A percentile compares a stretch with the other conserved stretches of the same genome.
Evolutionary conservation across 1,284 basidiomycete species (phyloP).

Genomic region (Singerocomus rubriflavus): DNA sequence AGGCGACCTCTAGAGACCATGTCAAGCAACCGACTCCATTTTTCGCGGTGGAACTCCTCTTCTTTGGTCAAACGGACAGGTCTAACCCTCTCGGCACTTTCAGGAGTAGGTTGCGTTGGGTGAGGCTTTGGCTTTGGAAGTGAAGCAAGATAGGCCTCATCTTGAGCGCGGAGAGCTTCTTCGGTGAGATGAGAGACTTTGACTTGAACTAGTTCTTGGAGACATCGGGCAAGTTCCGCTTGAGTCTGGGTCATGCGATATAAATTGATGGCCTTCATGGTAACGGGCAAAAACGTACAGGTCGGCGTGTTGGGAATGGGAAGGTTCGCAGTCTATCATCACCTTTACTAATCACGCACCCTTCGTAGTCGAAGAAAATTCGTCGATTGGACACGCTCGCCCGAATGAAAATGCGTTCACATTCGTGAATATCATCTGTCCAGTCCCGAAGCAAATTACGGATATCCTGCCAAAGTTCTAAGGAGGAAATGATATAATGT

Average conservation of each 20-base stretch:
- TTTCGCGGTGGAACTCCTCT: constrained; percentile 73
- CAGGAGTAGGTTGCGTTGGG: constrained; percentile 34
- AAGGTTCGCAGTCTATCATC: constrained; percentile 81
- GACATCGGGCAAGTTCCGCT: constrained; percentile 85
- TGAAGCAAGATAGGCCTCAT: constrained; percentile 84
- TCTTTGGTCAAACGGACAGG: constrained; percentile 68
- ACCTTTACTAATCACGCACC: constrained; percentile 56
- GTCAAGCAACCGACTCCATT: constrained; percentile 78
- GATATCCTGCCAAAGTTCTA: constrained; percentile 63
- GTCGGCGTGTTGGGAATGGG: constrained; percentile 90
- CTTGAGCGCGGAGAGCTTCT: constrained; percentile 79
- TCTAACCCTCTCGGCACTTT: constrained; percentile 44
- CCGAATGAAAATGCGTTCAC: constrained; percentile 87
- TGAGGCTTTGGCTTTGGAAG: constrained; percentile 71
- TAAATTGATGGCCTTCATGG: constrained; percentile 5
- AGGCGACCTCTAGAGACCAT: constrained; percentile 87
- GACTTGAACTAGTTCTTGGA: constrained; percentile 82
- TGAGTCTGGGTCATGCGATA: constrained; percentile 61
- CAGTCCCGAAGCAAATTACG: constrained; percentile 77
- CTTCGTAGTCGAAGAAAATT: constrained; percentile 88
- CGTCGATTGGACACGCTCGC: constrained; percentile 82
- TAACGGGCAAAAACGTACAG: constrained; percentile 52
- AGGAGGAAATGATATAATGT: not conserved
- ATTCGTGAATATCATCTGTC: constrained; percentile 77
- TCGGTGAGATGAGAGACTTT: constrained; percentile 88